These are phyloP conservation scores for Neonothopanus nambi DNA, from an alignment of 1,284 basidiomycete species.

Conservation along the genomic window DNA sequence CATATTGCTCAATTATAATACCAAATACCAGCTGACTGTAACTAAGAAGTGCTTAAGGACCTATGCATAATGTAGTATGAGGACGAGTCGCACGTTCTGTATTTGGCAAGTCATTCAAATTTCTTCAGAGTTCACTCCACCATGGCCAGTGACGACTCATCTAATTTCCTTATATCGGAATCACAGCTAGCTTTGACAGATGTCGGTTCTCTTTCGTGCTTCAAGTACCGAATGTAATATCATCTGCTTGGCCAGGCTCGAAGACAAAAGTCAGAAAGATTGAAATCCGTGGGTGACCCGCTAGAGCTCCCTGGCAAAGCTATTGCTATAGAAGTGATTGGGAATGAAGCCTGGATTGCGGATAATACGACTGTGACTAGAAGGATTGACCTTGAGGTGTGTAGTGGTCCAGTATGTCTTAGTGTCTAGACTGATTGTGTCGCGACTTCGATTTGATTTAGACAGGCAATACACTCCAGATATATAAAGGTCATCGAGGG, in stretches of 20 bases:
- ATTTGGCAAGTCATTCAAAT: not conserved
- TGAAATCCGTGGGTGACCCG: conserved; percentile 73
- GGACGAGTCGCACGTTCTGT: too few species aligned
- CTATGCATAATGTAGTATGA: too few species aligned
- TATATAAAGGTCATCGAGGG: conserved; percentile 82
- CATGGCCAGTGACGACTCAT: conserved; percentile 29
- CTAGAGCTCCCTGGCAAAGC: conserved; percentile 77
- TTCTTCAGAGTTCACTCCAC: not conserved
- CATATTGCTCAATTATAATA: too few species aligned
- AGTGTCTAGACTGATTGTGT: conserved; percentile 8
- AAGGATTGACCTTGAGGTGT: conserved; percentile 75
- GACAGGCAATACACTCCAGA: conserved; percentile 76
- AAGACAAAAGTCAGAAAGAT: conserved; percentile 70
- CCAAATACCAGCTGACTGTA: not conserved
- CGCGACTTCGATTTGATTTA: conserved; percentile 30
- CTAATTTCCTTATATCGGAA: conserved; percentile 57
- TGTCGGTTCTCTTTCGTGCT: conserved; percentile 39
- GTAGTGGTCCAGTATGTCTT: conserved; percentile 14
- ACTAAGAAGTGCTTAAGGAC: too few species aligned
- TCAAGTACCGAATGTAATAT: conserved; percentile 7
- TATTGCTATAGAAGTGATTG: conserved; percentile 66
- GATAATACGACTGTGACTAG: conserved; percentile 79
- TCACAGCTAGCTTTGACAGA: conserved; percentile 71
- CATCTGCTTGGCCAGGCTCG: conserved; percentile 49
- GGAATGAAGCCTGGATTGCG: conserved; percentile 77